Evolutionary conservation across 148 eudicot species (phyloP), one percentile per base, ranked within the genome.

Genomic region (Persicaria maculosa): DNA sequence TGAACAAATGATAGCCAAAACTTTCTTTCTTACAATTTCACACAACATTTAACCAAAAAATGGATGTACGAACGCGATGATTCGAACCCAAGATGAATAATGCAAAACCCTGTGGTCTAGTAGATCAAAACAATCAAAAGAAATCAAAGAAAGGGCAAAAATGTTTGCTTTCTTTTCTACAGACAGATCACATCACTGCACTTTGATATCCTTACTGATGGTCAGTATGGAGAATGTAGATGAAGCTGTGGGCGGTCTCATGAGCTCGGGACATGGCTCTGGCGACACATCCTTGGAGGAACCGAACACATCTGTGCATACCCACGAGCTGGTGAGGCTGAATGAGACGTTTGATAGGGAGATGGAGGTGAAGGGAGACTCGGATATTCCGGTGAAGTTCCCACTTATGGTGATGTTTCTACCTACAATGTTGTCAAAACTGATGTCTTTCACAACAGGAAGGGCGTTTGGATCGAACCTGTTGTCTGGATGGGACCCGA

Each of bases 341-440:
- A 88, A 72, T 0, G 84, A 74, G 19, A 88, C 65, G 65, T 85
- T 88, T 6, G 84, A 83, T 12, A 88, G 81, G 71, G 83, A 83
- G 22, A 88, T 72, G 3, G 85, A 80, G 0, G 91, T 82, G 74
- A 88, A 88, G 11, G 91, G 91, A 17, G 87, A 85, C 70, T 88
- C 86, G 20, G 17, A 46, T 14, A 88, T 80, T 17, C 91, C 91
- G 0, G 78, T 47, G 45, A 88, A 81, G 4, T 47, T 73, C 58
- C 91, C 91, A 1, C 88, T 85, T 6, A 62, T 52, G 2, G 83
- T 78, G 47, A 85, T 74, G 40, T 85, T 79, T 58, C 73, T 68
- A 46, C 91, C 91, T n/a, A 76, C 67, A 3, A 88, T 74, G 76
- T 82, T 80, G 80, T 59, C 77, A 46, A 88, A 78, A 58, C 81